Base-by-base conservation (phyloP, 202 grass and related monocot species). In the Zizania palustris region DNA sequence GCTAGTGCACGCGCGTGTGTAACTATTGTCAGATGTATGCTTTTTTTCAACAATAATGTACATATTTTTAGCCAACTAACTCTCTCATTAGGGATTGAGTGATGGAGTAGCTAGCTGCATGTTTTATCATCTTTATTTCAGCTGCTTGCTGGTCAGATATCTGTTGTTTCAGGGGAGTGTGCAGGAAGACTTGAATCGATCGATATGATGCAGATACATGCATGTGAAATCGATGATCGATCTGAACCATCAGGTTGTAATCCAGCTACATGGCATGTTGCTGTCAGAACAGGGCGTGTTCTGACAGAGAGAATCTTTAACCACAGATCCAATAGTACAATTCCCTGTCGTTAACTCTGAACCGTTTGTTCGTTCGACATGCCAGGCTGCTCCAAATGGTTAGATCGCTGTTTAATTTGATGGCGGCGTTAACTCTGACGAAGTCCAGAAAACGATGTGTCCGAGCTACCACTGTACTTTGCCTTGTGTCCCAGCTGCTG, bases 371-470 rank as follows among this genome's bases (percentile, higher is more conserved):
- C 50, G 50, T 54, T 8, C 50, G 18, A 53, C 49, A 15, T 53
- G 49, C 16, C n/a, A 18, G 49, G 16, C 50, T 14, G 9, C 44
- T 42, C 40, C 40, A 42, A 45, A 45, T 12, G 44, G 44, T 45
- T n/a, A 8, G 50, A 54, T 46, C 45, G 40, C 40, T 7, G 34
- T 16, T 18, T 20, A 5, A 51, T 41, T 46, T 20, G 28, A 37
- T 66, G 64, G 10, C 34, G 20, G 63, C 50, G 21, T 56, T 11
- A 50, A 50, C 10, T 7, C 49, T 45, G 76, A 58, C 10, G 15
- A 45, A 12, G 64, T 41, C 66, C 38, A 38, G 56, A 71, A 71
- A 61, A 80, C 77, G 34, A 79, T 60, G 34, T 43, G n/a, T 49
- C 4, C 28, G 43, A 48, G 10, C 19, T 18, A 54, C 1, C 50